A percentile compares a stretch with the other conserved stretches of the same genome.
Evolutionary conservation across 1,139 yeast genomes (phyloP).

Genomic region (Blastobotrys malaysiensis): DNA sequence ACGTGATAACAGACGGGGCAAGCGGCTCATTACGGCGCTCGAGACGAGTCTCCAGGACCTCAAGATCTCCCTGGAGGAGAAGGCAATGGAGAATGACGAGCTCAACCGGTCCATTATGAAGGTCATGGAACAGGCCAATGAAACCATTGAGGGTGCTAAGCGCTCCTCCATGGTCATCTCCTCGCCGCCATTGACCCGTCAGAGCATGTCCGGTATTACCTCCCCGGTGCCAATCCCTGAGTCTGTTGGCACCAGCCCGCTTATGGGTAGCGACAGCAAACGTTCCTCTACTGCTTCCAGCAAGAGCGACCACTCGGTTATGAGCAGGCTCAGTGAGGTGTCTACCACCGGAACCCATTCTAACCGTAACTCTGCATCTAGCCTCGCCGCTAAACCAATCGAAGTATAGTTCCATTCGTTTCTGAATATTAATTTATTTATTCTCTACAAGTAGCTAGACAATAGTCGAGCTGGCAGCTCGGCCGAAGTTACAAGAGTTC

Average conservation of each 20-base stretch:
- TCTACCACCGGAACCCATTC: not conserved
- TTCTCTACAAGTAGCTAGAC: too few species aligned
- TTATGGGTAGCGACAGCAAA: not conserved
- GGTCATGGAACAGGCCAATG: constrained; percentile 34
- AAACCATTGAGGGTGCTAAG: constrained; percentile 30
- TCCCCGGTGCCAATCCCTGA: not conserved
- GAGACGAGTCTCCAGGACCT: constrained; percentile 32
- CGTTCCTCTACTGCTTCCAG: not conserved
- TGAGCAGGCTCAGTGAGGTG: not conserved
- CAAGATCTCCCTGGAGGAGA: constrained; percentile 34
- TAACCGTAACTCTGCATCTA: not conserved
- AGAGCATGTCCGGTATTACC: not conserved
- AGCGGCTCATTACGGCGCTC: constrained; percentile 24
- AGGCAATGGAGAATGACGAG: constrained; percentile 36
- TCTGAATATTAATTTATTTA: not conserved
- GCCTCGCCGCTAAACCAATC: not conserved
- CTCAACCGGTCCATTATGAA: constrained; percentile 29
- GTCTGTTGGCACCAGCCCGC: not conserved
- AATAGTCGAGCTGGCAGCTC: too few species aligned
- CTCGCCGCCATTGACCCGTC: constrained; percentile 12
- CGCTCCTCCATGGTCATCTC: constrained; percentile 24
- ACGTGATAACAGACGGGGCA: constrained; percentile 26
- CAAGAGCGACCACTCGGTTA: not conserved
- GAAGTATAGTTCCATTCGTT: not conserved
- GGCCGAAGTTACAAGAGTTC: too few species aligned